phyloP scores from a whole-genome alignment of 140 eudicot species.

The Senecio squalidus region DNA sequence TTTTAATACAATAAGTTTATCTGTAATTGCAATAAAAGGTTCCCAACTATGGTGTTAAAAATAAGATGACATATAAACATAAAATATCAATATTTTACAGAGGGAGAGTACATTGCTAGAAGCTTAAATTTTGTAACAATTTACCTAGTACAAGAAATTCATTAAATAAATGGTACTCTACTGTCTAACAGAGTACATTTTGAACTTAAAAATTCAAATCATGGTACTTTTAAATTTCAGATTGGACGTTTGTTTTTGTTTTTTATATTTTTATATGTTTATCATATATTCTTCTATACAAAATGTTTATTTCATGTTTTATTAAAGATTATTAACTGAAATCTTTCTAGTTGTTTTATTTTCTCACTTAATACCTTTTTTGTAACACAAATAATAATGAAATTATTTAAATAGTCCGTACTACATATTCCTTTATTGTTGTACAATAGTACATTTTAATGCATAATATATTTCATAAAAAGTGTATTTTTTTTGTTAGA shows the following conservation, averaged over 20 bases:
- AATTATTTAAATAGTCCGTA: conserved; percentile 12
- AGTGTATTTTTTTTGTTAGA: neutral
- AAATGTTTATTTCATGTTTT: conserved; percentile 7
- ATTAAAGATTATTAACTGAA: neutral
- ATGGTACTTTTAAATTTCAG: conserved; percentile 18
- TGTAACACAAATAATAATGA: neutral
- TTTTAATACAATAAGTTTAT: too few species aligned
- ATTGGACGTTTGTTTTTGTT: conserved; percentile 28
- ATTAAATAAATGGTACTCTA: conserved; percentile 26
- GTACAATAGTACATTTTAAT: conserved; percentile 3
- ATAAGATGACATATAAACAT: neutral
- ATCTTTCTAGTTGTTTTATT: neutral
- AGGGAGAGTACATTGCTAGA: conserved; percentile 4
- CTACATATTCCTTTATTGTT: conserved; percentile 17
- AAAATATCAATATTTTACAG: neutral
- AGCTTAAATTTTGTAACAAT: conserved; percentile 23
- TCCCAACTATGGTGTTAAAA: too few species aligned
- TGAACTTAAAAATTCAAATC: conserved; percentile 17
- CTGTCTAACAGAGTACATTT: conserved; percentile 21
- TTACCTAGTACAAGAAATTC: conserved; percentile 19
- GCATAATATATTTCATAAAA: conserved; percentile 5
- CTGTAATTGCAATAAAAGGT: too few species aligned
- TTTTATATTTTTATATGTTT: conserved; percentile 11
- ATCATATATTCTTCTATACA: neutral
- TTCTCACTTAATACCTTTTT: too few species aligned